A percentile compares a stretch with the other conserved stretches of the same genome.
Evolutionary conservation across 1,284 basidiomycete genomes (phyloP).

Genomic region (Trametes pubescens): DNA sequence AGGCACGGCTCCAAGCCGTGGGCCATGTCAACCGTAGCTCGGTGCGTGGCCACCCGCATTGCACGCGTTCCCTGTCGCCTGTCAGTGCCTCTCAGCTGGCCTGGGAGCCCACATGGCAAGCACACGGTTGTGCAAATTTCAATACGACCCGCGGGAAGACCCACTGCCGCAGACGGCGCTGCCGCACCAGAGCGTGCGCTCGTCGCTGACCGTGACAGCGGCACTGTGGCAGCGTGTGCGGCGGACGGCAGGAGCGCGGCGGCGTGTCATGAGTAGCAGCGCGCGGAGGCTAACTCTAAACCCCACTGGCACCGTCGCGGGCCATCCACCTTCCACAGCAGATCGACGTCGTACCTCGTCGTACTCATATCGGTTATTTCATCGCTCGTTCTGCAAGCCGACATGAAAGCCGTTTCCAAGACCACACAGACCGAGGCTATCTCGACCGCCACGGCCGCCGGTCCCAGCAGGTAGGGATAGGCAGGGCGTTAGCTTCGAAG

Average conservation of each 20-base stretch:
- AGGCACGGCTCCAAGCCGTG: slow-evolving; percentile 3
- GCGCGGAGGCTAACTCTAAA: slow-evolving; percentile 25
- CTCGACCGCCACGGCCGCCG: slow-evolving; percentile 10
- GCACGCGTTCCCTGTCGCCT: slow-evolving; percentile 13
- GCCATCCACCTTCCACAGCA: slow-evolving; percentile 3
- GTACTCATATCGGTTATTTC: slow-evolving; percentile 27
- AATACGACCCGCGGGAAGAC: slow-evolving; percentile 7
- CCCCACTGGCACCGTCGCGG: not conserved
- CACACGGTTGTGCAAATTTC: slow-evolving; percentile 8
- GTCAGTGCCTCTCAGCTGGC: too few species aligned
- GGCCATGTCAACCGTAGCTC: too few species aligned
- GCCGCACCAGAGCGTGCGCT: not conserved
- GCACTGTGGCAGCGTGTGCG: not conserved
- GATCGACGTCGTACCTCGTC: slow-evolving; percentile 19
- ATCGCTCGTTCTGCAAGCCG: slow-evolving; percentile 15
- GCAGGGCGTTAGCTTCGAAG: not conserved
- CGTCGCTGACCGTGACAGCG: not conserved
- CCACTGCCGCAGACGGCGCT: not conserved
- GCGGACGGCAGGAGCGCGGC: slow-evolving; percentile 6
- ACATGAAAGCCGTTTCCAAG: slow-evolving; percentile 29
- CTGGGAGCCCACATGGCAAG: slow-evolving; percentile 1
- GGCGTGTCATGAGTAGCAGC: not conserved
- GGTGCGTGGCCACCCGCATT: not conserved
- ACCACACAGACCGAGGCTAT: slow-evolving; percentile 21
- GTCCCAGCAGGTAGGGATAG: not conserved